Percentiles rank a stretch among this genome's conserved stretches.
These are phyloP conservation scores for Calycina herbarum DNA, from an alignment of 2,329 filamentous ascomycete species.

Conservation along the genomic window DNA sequence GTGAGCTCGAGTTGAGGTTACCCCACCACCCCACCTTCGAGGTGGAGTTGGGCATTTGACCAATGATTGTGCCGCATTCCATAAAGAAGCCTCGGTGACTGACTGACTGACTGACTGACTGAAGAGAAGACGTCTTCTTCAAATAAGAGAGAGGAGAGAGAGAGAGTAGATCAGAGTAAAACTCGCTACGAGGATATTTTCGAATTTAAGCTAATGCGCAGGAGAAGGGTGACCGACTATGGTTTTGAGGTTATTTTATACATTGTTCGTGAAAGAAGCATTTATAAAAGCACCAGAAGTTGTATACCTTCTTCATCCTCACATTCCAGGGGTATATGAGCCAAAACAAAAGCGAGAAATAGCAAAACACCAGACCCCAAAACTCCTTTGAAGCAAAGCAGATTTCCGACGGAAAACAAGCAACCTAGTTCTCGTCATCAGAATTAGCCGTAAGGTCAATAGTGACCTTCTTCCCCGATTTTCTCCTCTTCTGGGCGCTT, in stretches of 20 bases:
- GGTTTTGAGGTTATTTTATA: no score
- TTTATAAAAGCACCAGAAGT: no score
- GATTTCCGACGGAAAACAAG: not conserved
- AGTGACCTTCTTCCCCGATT: not conserved
- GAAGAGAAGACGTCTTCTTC: no score
- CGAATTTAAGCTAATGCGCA: no score
- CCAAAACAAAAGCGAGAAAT: not conserved
- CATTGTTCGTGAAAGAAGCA: no score
- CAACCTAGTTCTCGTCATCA: not conserved
- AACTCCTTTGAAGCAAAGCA: not conserved
- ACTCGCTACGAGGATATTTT: no score
- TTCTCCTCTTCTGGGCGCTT: constrained; percentile 6
- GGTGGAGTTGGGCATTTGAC: not conserved
- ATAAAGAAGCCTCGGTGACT: not conserved
- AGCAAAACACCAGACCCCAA: not conserved
- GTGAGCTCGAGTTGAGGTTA: constrained; percentile 3
- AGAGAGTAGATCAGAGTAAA: no score
- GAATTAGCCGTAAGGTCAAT: constrained; percentile 10
- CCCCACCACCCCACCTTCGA: constrained; percentile 10
- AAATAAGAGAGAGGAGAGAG: no score
- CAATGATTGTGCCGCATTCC: not conserved
- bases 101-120: not conserved
- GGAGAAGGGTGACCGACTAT: no score
- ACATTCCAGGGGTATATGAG: not conserved
- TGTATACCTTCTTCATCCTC: no score